A percentile compares a stretch with the other conserved stretches of the same genome.
These are phyloP conservation scores for Ogataea neopini DNA, from an alignment of 805 yeast genomes.

Conservation along the genomic window DNA sequence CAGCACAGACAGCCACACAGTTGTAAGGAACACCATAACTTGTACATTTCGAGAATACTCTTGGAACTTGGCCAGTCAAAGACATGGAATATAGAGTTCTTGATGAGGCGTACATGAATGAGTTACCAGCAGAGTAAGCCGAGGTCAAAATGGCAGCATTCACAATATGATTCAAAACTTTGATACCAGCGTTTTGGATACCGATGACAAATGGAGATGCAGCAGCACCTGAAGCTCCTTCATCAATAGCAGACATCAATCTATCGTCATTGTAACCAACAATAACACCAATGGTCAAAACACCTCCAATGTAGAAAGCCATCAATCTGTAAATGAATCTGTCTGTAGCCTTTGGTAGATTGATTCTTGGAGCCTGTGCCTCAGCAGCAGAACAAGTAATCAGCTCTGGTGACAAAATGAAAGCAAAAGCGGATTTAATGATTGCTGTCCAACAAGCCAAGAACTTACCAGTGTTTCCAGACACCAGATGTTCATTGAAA, in stretches of 20 bases:
- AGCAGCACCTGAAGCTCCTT: constrained; percentile 53
- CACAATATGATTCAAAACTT: constrained; percentile 58
- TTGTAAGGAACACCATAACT: constrained; percentile 58
- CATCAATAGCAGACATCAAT: constrained; percentile 45
- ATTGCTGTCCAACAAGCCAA: constrained; percentile 63
- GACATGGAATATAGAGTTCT: constrained; percentile 45
- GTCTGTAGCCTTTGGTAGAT: constrained; percentile 60
- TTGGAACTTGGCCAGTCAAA: constrained; percentile 41
- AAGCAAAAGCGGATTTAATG: constrained; percentile 66
- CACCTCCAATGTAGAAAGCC: constrained; percentile 58
- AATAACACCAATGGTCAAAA: constrained; percentile 59
- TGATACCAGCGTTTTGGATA: constrained; percentile 59
- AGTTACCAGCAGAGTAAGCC: constrained; percentile 53
- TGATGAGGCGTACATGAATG: constrained; percentile 44
- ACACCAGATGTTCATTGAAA: constrained; percentile 49
- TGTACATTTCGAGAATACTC: constrained; percentile 37
- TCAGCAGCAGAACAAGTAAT: constrained; percentile 61
- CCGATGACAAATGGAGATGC: constrained; percentile 70
- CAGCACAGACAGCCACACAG: constrained; percentile 43
- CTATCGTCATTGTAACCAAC: constrained; percentile 54
- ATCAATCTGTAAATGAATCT: constrained; percentile 62
- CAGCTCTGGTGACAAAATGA: constrained; percentile 64
- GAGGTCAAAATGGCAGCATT: constrained; percentile 63
- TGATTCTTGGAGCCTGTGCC: constrained; percentile 56
- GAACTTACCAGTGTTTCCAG: constrained; percentile 61